These are phyloP conservation scores for Phaeoacremonium minimum DNA, from an alignment of 2,329 filamentous ascomycete species.

Conservation along the genomic window DNA sequence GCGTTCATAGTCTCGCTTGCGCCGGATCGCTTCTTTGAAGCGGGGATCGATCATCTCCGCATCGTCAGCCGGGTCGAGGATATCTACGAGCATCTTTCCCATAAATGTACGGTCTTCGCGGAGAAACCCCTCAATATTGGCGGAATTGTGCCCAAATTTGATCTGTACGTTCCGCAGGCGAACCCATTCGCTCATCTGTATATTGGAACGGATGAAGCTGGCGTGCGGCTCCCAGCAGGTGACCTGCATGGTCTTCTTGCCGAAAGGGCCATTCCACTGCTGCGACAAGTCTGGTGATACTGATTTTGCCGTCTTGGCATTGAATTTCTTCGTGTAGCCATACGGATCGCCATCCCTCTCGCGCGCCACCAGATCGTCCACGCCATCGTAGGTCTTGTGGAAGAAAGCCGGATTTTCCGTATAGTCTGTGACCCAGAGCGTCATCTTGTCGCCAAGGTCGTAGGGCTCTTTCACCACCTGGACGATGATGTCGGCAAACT, in stretches of 20 bases:
- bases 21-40: constrained; percentile 53
- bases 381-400: constrained; percentile 32
- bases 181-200: constrained; percentile 60
- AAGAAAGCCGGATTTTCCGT: constrained; percentile 66
- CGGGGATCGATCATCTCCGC: constrained; percentile 38
- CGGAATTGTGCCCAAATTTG: constrained; percentile 46
- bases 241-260: constrained; percentile 67
- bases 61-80: constrained; percentile 36
- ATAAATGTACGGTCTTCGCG: constrained; percentile 52
- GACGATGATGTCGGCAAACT: constrained; percentile 66
- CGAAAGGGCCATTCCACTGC: constrained; percentile 71
- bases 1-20: constrained; percentile 62
- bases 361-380: constrained; percentile 20
- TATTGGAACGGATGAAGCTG: constrained; percentile 44
- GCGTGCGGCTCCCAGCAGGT: constrained; percentile 69
- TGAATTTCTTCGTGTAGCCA: constrained; percentile 41
- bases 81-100: constrained; percentile 53
- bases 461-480: constrained; percentile 58
- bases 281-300: constrained; percentile 8
- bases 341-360: constrained; percentile 47
- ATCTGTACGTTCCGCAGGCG: constrained; percentile 69
- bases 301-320: constrained; percentile 21
- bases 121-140: constrained; percentile 67
- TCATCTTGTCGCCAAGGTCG: constrained; percentile 39
- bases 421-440: constrained; percentile 79